Evolutionary conservation across 768 basidiomycete genomes (phyloP), one percentile per base, ranked within the genome.

Genomic region (Suillus luteus): DNA sequence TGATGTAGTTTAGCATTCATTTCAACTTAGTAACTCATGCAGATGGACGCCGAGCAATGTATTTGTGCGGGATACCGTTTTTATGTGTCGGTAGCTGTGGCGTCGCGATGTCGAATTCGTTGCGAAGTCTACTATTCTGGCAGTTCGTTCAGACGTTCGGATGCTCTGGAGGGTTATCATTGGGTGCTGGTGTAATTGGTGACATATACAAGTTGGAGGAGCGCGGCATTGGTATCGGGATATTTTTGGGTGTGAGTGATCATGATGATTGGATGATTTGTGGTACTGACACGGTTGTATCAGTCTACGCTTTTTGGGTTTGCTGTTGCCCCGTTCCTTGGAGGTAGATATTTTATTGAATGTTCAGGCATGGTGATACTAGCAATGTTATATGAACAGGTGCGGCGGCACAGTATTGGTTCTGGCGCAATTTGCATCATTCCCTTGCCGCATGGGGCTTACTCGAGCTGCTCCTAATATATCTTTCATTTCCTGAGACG

Each of bases 1-100:
- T 54, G 24, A 37, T 54, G 52, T 61, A 9, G 4, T 67, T 67
- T 9, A 68, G 69, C 52, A 65, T 31, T 37, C 12, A 17, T 35
- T 7, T 22, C 15, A 41, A 22, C 15, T 31, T 35, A 46, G 8
- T 15, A 17, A 38, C 7, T 54, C 1, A 15, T 24, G 52, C 55
- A 89, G 87, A 90, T 77, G 90, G 90, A 4, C 79, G 89, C 3
- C 74, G 84, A 27, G 80, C 82, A 0, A 75, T 88, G 5, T 90
- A 87, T 66, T 75, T 90, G 5, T 69, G 71, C n/a, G 80, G 80
- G 3, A 76, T 89, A 8, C 88, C 89, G 0, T 71, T 88, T 37
- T 77, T 87, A 40, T 77, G 81, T 37, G 55, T 85, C 1, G 86
- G 83, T 0, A 86, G 86, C 2, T 64, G 87, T 1, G 88, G 87